phyloP scores from a whole-genome alignment of 768 basidiomycete species.

The Nidularia pulvinata region DNA sequence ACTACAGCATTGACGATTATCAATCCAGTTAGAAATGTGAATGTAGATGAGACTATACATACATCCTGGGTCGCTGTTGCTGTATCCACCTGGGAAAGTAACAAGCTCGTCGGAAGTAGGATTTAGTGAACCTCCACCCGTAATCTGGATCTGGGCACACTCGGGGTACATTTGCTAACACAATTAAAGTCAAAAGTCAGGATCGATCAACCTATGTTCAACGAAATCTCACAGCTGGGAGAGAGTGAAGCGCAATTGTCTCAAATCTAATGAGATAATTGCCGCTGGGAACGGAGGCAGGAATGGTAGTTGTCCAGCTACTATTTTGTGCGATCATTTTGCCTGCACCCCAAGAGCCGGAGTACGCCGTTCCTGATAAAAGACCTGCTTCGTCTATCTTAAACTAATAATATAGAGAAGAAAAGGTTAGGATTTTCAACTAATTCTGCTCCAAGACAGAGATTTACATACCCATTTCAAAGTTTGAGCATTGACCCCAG shows the following conservation, averaged over 20 bases:
- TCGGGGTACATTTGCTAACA: constrained; percentile 70
- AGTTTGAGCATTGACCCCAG: constrained; percentile 29
- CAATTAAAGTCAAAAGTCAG: constrained; percentile 1
- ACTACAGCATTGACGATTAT: constrained; percentile 21
- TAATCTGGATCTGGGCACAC: constrained; percentile 42
- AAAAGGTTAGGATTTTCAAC: background rate
- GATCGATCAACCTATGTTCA: constrained; percentile 3
- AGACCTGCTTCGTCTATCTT: constrained; percentile 47
- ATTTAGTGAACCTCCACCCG: constrained; percentile 33
- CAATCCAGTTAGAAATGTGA: constrained; percentile 7
- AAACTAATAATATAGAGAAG: constrained; percentile 22
- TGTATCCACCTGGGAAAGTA: constrained; percentile 46
- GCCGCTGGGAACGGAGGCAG: constrained; percentile 37
- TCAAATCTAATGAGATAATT: constrained; percentile 48
- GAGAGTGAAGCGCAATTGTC: constrained; percentile 45
- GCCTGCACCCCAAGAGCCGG: constrained; percentile 38
- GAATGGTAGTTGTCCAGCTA: constrained; percentile 45
- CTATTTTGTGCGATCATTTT: constrained; percentile 43
- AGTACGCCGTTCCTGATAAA: constrained; percentile 36
- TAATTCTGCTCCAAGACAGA: background rate
- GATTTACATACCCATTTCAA: constrained; percentile 36
- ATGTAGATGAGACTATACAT: constrained; percentile 8
- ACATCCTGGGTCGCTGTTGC: constrained; percentile 39
- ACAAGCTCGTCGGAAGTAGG: constrained; percentile 44
- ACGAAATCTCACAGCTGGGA: constrained; percentile 39